Percentiles rank a stretch among this genome's conserved stretches.
Conservation (phyloP, 192 early-diverging fungal species). For the Podila epigama region DNA sequence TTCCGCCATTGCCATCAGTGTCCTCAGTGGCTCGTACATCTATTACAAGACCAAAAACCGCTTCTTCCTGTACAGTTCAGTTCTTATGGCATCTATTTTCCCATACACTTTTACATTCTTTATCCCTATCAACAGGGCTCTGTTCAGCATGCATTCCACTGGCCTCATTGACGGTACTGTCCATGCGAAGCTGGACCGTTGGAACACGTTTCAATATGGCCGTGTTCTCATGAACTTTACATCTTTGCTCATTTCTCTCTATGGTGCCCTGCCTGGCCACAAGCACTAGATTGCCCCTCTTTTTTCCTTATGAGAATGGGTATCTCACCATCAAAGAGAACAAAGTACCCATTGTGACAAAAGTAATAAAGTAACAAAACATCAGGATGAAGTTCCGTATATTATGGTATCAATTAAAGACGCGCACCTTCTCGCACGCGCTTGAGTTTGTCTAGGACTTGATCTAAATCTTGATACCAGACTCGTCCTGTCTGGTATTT, state of each 20-base stretch:
- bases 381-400: not conserved
- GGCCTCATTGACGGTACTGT: constrained; percentile 7
- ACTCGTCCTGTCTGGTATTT: constrained; percentile 41
- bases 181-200: not conserved
- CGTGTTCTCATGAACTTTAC: constrained; percentile 1
- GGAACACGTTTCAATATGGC: constrained; percentile 14
- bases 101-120: constrained; percentile 17
- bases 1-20: constrained; percentile 6
- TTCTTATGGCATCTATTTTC: constrained; percentile 12
- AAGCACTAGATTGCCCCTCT: not conserved
- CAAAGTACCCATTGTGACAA: no score
- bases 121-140: constrained; percentile 6
- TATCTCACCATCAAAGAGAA: no score
- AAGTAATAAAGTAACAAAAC: no score
- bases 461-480: constrained; percentile 37
- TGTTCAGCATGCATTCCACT: constrained; percentile 8
- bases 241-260: constrained; percentile 5
- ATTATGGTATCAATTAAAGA: no score
- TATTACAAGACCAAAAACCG: constrained; percentile 33
- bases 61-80: constrained; percentile 10
- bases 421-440: constrained; percentile 21
- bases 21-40: constrained; percentile 6
- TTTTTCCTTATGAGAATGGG: no score
- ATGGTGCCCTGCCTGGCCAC: not conserved
- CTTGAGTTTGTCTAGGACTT: constrained; percentile 22